Evolutionary conservation across 176 grass and related monocot genomes (phyloP), one percentile per base, ranked within the genome.

Genomic region (Cymbopogon citratus): DNA sequence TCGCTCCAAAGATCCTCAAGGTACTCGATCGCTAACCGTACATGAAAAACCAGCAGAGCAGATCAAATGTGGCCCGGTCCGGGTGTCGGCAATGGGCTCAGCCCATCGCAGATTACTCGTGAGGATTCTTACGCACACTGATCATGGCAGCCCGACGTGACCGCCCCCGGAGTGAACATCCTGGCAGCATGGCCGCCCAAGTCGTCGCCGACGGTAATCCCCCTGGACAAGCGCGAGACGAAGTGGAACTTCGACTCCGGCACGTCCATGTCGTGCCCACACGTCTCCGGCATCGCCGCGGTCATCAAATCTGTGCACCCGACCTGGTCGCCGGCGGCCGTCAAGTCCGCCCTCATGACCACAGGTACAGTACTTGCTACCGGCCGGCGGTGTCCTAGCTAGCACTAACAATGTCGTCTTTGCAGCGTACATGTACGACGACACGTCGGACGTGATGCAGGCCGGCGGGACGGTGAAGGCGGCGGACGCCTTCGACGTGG

Each of bases 331-430:
- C 92, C 96, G 64, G 90, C 96, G 2, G 85, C 89, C 13, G 84
- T 99, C 69, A 95, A 91, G 82, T 99, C 92, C n/a, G 81, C 92
- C 3, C 62, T 99, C 36, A 99, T 99, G 96, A 95, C 96, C 59
- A 90, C 96, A 81, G 93, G 93, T 92, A 48, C 14, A 46, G 14
- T 16, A 16, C 11, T 48, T 16, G 5, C 13, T 5, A 46, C 45
- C 14, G 40, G 10, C 40, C 40, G 40, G 40, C 6, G 44, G 44
- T 15, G 13, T 46, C 45, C 13, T 46, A 45, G 43, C 41, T 44
- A 44, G 11, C 41, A 12, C 11, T 9, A 40, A 40, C 8, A 52
- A 52, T 46, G 13, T 4, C 40, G 11, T 44, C 12, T 5, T 14
- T 66, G 78, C 90, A 66, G 92, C 92, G 18, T 91, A 93, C 87